Percentiles rank a stretch among this genome's conserved stretches.
phyloP scores from a whole-genome alignment of 345 rosid genomes.

The Acer negundo region DNA sequence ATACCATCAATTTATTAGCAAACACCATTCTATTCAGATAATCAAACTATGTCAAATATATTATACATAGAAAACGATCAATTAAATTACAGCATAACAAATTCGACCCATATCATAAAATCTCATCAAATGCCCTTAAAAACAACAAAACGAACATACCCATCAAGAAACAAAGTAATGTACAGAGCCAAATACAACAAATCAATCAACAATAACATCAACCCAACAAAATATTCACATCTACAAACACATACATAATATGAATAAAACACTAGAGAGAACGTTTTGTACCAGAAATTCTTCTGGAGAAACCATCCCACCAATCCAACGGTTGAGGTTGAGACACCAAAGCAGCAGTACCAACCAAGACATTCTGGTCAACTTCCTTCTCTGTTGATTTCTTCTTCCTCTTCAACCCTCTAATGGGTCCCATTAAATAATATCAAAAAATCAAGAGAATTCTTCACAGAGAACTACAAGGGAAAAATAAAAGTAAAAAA shows the following conservation, averaged over 20 bases:
- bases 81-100: constrained; percentile 26
- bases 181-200: constrained; percentile 8
- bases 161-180: constrained; percentile 21
- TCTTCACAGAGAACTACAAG: not conserved
- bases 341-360: constrained; percentile 31
- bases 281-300: constrained; percentile 58
- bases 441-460: constrained; percentile 14
- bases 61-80: constrained; percentile 5
- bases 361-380: constrained; percentile 57
- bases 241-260: not conserved
- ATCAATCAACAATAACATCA: constrained; percentile 18
- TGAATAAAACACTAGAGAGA: not conserved
- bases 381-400: constrained; percentile 56
- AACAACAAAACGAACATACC: constrained; percentile 6
- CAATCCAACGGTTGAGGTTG: constrained; percentile 55
- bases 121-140: constrained; percentile 19
- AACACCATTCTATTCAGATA: not conserved
- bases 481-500: not conserved
- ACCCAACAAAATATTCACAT: constrained; percentile 10
- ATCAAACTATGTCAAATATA: not conserved
- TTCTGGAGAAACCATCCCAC: constrained; percentile 75
- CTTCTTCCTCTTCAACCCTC: constrained; percentile 53
- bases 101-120: constrained; percentile 27
- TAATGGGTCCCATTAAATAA: constrained; percentile 43
- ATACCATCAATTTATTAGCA: constrained; percentile 7